phyloP scores from a whole-genome alignment of 768 basidiomycete species.

The Psilocybe cubensis region DNA sequence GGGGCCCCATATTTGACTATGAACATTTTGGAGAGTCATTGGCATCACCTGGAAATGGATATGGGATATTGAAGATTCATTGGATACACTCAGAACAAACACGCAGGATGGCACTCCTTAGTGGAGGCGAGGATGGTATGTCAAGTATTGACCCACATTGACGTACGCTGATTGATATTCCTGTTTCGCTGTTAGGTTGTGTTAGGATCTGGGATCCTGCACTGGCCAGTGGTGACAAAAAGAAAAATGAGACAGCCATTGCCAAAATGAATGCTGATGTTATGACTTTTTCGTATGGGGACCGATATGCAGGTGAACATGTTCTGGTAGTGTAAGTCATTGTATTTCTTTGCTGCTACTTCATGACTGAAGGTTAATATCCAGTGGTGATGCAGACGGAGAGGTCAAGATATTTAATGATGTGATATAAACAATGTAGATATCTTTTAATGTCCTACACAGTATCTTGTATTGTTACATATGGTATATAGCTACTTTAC shows the following conservation, averaged over 20 bases:
- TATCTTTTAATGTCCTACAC: background rate
- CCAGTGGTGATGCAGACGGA: conserved; percentile 53
- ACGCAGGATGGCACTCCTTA: conserved; percentile 49
- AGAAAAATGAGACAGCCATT: conserved; percentile 49
- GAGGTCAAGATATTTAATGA: conserved; percentile 49
- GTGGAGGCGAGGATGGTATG: conserved; percentile 69
- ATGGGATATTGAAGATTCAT: conserved; percentile 52
- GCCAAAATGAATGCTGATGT: conserved; percentile 61
- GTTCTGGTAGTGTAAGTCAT: conserved; percentile 61
- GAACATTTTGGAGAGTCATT: conserved; percentile 41
- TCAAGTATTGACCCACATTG: background rate
- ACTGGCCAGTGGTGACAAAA: conserved; percentile 37
- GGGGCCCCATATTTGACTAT: conserved; percentile 51
- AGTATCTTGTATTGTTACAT: background rate
- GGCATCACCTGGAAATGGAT: conserved; percentile 35
- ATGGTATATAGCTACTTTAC: background rate
- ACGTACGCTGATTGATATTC: background rate
- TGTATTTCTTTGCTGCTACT: background rate
- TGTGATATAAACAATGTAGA: conserved; percentile 13
- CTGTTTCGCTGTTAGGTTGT: conserved; percentile 56
- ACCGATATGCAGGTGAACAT: conserved; percentile 52
- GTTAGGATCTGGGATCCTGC: conserved; percentile 69
- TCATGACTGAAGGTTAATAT: background rate
- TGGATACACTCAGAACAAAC: conserved; percentile 52
- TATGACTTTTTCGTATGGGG: conserved; percentile 61